A percentile compares a stretch with the other conserved stretches of the same genome.
Conservation (phyloP, 805 yeast genomes). For the Starmera pachycereana region DNA sequence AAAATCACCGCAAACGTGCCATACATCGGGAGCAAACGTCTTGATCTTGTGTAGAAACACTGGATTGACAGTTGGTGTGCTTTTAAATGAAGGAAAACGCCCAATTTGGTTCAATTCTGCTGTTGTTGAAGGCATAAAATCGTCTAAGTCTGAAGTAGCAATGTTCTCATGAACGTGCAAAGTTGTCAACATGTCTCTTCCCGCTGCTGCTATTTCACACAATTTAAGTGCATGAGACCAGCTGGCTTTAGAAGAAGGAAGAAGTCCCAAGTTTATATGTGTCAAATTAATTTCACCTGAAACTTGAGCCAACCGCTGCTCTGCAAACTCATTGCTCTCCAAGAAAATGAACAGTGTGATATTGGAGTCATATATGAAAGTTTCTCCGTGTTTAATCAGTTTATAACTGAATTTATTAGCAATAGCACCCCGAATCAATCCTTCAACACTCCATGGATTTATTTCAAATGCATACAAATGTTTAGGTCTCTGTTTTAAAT, state of each 20-base stretch:
- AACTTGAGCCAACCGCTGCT: slow-evolving; percentile 26
- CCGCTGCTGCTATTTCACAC: no score
- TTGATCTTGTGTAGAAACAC: slow-evolving; percentile 54
- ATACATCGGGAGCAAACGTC: slow-evolving; percentile 80
- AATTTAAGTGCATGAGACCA: slow-evolving; percentile 30
- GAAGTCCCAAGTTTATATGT: slow-evolving; percentile 69
- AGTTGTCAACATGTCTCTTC: no score
- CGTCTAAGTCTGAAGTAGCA: slow-evolving; percentile 29
- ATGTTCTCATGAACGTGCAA: slow-evolving; percentile 73
- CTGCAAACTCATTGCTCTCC: slow-evolving; percentile 51
- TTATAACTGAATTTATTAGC: slow-evolving; percentile 31
- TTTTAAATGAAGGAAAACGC: background rate
- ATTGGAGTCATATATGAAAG: slow-evolving; percentile 17
- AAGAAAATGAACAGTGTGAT: slow-evolving; percentile 34
- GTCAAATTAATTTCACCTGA: slow-evolving; percentile 17
- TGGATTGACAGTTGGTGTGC: slow-evolving; percentile 2
- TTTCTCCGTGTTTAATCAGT: slow-evolving; percentile 23
- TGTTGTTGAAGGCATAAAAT: slow-evolving; percentile 3
- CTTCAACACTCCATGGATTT: slow-evolving; percentile 78
- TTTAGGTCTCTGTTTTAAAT: slow-evolving; percentile 43
- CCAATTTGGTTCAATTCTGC: slow-evolving; percentile 1
- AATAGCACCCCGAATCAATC: slow-evolving; percentile 45
- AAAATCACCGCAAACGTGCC: slow-evolving; percentile 57
- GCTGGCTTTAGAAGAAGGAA: slow-evolving; percentile 59
- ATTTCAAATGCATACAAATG: slow-evolving; percentile 69